Percentiles rank a stretch among this genome's conserved stretches.
These are phyloP conservation scores for Scopulariopsis brevicaulis DNA, from an alignment of 2,329 filamentous ascomycete species.

Conservation along the genomic window DNA sequence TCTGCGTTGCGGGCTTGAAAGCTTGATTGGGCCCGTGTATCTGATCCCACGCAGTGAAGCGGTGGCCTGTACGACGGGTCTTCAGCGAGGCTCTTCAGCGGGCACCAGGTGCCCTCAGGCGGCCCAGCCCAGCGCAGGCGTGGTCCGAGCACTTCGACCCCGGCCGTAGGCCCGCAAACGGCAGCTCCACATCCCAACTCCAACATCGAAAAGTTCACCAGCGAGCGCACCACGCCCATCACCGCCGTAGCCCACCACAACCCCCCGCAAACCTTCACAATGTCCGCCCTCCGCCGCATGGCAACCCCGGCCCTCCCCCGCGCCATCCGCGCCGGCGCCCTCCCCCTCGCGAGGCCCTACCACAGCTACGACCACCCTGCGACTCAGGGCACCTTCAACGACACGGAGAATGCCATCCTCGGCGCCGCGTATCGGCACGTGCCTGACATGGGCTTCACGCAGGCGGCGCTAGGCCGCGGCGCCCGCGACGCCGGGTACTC, in stretches of 20 bases:
- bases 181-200: neutral
- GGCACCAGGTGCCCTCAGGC: too few species aligned
- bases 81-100: too few species aligned
- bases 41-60: too few species aligned
- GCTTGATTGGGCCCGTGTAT: too few species aligned
- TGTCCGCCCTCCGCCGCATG: slow-evolving; percentile 1
- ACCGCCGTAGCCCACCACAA: neutral
- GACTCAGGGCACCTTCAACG: slow-evolving; percentile 49
- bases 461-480: slow-evolving; percentile 60
- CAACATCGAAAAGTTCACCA: neutral
- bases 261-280: neutral
- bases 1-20: too few species aligned
- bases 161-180: neutral
- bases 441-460: slow-evolving; percentile 72
- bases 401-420: slow-evolving; percentile 66
- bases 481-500: slow-evolving; percentile 77
- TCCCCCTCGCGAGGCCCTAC: slow-evolving; percentile 29
- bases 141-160: neutral
- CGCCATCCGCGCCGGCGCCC: neutral
- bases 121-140: neutral
- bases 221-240: neutral
- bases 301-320: neutral
- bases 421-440: slow-evolving; percentile 70
- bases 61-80: too few species aligned
- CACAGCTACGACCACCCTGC: slow-evolving; percentile 63